Base-by-base conservation (phyloP, 1,284 basidiomycete species). In the Pascua guehoae region DNA sequence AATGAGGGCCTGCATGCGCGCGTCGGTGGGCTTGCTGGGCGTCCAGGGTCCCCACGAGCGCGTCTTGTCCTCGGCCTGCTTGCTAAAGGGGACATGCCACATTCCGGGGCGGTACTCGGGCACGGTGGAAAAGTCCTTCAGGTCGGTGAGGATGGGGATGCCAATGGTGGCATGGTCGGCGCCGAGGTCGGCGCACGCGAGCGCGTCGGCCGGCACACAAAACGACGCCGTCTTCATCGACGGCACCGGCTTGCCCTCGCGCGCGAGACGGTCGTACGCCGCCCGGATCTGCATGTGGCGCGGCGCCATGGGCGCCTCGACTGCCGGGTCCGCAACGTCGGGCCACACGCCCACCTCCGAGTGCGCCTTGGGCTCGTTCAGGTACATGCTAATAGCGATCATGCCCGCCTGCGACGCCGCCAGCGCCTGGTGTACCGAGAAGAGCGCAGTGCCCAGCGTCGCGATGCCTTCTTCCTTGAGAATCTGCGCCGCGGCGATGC, bases 321-420 rank as follows among this genome's bases (percentile, higher is more conserved):
- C 41, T 2, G 54, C 56, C 0, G 65, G 63, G 24, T 68, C 66
- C 9, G 49, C 58, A 12, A 67, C 58, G 41, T 67, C 66, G 2
- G 66, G 64, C 64, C 64, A 67, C 37, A 50, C 16, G 5, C 42
- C 17, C 4, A 47, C 41, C 24, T 61, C 64, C 12, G 60, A 44
- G 44, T 60, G 61, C 5, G 64, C 65, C 9, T 16, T 40, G 4
- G 57, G 58, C 40, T 64, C 65, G 64, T 73, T 74, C 51, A 60
- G 68, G 61, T 74, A 74, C 32, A 66, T 63, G 52, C 70, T 72
- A 55, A 74, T 67, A 45, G 67, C 69, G 41, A 64, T 55, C 60
- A 68, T 70, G 2, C 65, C 68, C 2, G 71, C 69, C 50, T 75
- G 73, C 24, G 58, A 58, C 12, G 71, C 70, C 7, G 71, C 72